Evolutionary conservation across 768 basidiomycete species (phyloP).

Genomic region (Leccinum longicurvipes): DNA sequence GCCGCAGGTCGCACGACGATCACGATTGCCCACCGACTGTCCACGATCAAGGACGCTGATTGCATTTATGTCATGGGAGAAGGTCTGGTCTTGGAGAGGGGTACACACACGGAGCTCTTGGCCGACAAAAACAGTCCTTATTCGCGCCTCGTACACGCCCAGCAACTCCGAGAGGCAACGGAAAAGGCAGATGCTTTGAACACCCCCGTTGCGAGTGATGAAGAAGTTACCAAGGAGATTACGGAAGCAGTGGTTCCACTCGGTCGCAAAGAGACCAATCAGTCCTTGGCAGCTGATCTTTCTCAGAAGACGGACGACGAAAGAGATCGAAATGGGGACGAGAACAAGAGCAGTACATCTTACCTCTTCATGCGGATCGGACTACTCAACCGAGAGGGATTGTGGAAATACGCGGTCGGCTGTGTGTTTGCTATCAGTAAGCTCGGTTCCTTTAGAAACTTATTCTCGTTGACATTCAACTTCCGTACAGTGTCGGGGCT

Average conservation of each 20-base stretch:
- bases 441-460: not conserved
- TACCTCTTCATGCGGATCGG: constrained; percentile 75
- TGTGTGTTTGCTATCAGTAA: constrained; percentile 47
- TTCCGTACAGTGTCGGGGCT: constrained; percentile 44
- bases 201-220: constrained; percentile 18
- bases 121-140: constrained; percentile 60
- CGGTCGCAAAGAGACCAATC: constrained; percentile 36
- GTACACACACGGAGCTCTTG: constrained; percentile 73
- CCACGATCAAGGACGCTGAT: constrained; percentile 84
- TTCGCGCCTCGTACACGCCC: constrained; percentile 70
- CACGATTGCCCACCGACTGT: constrained; percentile 76
- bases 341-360: constrained; percentile 42
- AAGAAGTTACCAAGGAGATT: constrained; percentile 54
- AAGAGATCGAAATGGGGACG: constrained; percentile 27
- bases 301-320: constrained; percentile 46
- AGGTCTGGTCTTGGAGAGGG: constrained; percentile 75
- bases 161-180: constrained; percentile 64
- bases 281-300: constrained; percentile 68
- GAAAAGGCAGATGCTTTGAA: constrained; percentile 30
- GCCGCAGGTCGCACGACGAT: constrained; percentile 75
- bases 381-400: constrained; percentile 55
- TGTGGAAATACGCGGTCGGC: constrained; percentile 61
- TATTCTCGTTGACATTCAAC: not conserved
- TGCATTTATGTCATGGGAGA: constrained; percentile 88
- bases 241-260: constrained; percentile 61